A percentile compares a stretch with the other conserved stretches of the same genome.
Conservation (phyloP, 1,139 yeast genomes). For the Taphrina flavorubra region DNA sequence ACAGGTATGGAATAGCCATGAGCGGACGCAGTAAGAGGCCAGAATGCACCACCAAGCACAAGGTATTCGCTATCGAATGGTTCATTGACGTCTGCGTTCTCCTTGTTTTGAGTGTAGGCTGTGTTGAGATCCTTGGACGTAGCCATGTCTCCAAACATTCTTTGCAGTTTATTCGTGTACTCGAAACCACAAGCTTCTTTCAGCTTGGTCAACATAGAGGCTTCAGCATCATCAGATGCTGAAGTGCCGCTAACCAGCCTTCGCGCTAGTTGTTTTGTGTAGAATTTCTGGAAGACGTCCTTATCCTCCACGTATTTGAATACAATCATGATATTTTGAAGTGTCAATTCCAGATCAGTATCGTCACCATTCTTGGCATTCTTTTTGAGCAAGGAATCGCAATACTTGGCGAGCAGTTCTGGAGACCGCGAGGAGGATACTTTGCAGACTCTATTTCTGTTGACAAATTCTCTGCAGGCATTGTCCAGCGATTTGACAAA, state of each 20-base stretch:
- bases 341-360: constrained; percentile 66
- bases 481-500: constrained; percentile 87
- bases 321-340: constrained; percentile 82
- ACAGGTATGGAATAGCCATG: constrained; percentile 64
- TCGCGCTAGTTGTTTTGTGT: constrained; percentile 85
- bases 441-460: constrained; percentile 78
- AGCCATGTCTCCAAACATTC: constrained; percentile 95
- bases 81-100: constrained; percentile 50
- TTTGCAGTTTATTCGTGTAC: constrained; percentile 89
- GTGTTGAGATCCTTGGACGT: constrained; percentile 79
- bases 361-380: constrained; percentile 70
- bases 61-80: constrained; percentile 68
- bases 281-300: constrained; percentile 92
- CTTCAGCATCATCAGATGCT: constrained; percentile 83
- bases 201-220: constrained; percentile 78
- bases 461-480: constrained; percentile 81
- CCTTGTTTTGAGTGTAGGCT: constrained; percentile 62
- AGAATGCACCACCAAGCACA: constrained; percentile 83
- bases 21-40: constrained; percentile 73
- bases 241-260: constrained; percentile 86
- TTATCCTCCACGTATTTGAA: constrained; percentile 91
- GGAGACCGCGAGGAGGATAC: constrained; percentile 74
- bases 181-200: constrained; percentile 92
- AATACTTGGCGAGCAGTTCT: constrained; percentile 81
- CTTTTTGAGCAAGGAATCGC: constrained; percentile 81